A percentile compares a stretch with the other conserved stretches of the same genome.
phyloP scores from a whole-genome alignment of 1,139 yeast genomes.

The Yamadazyma dushanensis region DNA sequence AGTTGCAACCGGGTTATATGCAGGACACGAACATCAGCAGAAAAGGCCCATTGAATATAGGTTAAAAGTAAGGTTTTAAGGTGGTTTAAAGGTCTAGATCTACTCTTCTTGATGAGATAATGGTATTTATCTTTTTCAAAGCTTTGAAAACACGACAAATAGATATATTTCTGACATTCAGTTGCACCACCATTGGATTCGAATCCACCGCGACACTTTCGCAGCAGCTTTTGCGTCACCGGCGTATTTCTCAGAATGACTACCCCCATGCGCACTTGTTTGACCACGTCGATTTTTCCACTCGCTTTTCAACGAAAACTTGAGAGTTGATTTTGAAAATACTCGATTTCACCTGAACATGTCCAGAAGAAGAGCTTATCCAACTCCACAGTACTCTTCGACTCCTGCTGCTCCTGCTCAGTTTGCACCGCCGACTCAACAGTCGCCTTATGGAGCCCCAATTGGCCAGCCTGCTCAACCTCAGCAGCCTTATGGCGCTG shows the following conservation, averaged over 20 bases:
- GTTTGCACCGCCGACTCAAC: slow-evolving; percentile 8
- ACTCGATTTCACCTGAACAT: slow-evolving; percentile 9
- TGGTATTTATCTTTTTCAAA: too few species aligned
- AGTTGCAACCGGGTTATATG: too few species aligned
- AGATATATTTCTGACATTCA: too few species aligned
- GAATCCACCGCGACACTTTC: too few species aligned
- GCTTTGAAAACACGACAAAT: too few species aligned
- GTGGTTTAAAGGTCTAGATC: too few species aligned
- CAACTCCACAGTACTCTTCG: slow-evolving; percentile 61
- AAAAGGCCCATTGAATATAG: too few species aligned
- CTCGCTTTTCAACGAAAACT: slow-evolving; percentile 1
- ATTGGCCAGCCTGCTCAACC: slow-evolving; percentile 12
- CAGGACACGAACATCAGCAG: too few species aligned
- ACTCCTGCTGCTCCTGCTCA: slow-evolving; percentile 7
- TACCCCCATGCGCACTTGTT: neutral
- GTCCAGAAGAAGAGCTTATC: slow-evolving; percentile 59
- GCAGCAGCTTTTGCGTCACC: too few species aligned
- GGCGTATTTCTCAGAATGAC: slow-evolving; percentile 2
- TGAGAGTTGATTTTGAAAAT: slow-evolving; percentile 1
- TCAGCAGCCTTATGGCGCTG: slow-evolving; percentile 21
- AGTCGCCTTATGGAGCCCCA: slow-evolving; percentile 24
- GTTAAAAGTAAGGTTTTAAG: too few species aligned
- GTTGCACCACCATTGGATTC: too few species aligned
- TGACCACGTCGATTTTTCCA: slow-evolving; percentile 5
- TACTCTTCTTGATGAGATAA: too few species aligned